Evolutionary conservation across 805 yeast genomes (phyloP).

Genomic region (Candida koratica): DNA sequence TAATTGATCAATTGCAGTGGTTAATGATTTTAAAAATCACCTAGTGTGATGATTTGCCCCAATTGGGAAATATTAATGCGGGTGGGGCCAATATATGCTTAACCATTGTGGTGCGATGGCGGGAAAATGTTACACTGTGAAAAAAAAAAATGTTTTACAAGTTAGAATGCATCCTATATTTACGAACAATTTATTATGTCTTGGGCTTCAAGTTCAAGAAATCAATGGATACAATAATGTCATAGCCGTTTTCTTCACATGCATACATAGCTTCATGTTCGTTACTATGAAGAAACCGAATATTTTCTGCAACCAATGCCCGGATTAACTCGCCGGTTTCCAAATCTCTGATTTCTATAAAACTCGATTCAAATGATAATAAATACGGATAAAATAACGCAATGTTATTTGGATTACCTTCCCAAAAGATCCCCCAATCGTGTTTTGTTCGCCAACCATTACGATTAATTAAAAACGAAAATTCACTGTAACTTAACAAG

Average conservation of each 20-base stretch:
- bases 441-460: conserved; percentile 96
- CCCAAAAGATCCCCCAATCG: conserved; percentile 95
- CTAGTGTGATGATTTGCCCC: conserved; percentile 3
- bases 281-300: conserved; percentile 80
- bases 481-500: conserved; percentile 82
- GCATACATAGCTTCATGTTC: conserved; percentile 93
- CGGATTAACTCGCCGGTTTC: conserved; percentile 81
- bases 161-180: too few species aligned
- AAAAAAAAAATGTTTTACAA: too few species aligned
- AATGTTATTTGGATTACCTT: conserved; percentile 88
- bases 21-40: conserved; percentile 4
- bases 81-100: conserved; percentile 2
- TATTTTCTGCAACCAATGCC: conserved; percentile 90
- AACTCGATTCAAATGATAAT: conserved; percentile 82
- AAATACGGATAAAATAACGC: conserved; percentile 93
- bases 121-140: background rate
- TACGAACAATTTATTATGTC: conserved; percentile 2
- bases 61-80: conserved; percentile 4
- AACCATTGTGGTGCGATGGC: conserved; percentile 2
- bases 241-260: conserved; percentile 86
- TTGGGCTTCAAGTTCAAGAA: conserved; percentile 66
- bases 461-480: conserved; percentile 88
- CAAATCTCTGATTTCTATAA: conserved; percentile 89
- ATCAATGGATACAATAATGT: conserved; percentile 87
- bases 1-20: conserved; percentile 6